phyloP scores from a whole-genome alignment of 257 asterid genomes.

The Solanum corneliomulleri region DNA sequence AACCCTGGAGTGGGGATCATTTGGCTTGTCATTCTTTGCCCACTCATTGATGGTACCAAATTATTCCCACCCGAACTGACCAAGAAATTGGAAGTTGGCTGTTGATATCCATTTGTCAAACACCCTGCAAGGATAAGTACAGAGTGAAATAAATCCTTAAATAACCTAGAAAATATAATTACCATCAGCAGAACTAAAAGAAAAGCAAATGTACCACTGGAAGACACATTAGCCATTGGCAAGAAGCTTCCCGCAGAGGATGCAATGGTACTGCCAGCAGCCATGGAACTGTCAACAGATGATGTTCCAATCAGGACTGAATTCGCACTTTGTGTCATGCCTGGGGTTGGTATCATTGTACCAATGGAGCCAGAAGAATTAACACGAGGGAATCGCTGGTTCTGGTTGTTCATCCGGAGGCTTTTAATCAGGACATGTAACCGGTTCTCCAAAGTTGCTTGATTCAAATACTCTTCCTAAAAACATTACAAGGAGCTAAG shows the following conservation, averaged over 20 bases:
- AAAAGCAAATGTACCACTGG: constrained; percentile 35
- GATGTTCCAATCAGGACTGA: constrained; percentile 39
- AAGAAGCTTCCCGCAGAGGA: constrained; percentile 55
- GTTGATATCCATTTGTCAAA: constrained; percentile 62
- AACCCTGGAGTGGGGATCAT: constrained; percentile 98
- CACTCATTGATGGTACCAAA: constrained; percentile 49
- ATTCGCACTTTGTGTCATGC: constrained; percentile 63
- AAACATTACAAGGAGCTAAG: neutral
- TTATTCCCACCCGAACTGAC: constrained; percentile 50
- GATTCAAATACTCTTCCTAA: constrained; percentile 83
- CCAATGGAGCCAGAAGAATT: constrained; percentile 61
- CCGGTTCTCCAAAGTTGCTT: constrained; percentile 65
- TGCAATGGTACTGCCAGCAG: constrained; percentile 18
- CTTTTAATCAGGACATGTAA: constrained; percentile 47
- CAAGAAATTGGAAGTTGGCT: constrained; percentile 42
- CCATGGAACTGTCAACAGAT: constrained; percentile 45
- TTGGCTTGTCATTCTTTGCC: constrained; percentile 71
- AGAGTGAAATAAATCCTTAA: constrained; percentile 1
- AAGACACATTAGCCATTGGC: constrained; percentile 43
- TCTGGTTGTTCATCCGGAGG: constrained; percentile 41
- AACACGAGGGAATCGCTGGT: constrained; percentile 52
- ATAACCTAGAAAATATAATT: constrained; percentile 5
- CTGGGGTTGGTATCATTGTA: constrained; percentile 98
- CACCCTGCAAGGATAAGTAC: constrained; percentile 44
- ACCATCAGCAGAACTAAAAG: constrained; percentile 42